These are phyloP conservation scores for Hippophae rhamnoides DNA, from an alignment of 306 rosid genomes.

Conservation along the genomic window DNA sequence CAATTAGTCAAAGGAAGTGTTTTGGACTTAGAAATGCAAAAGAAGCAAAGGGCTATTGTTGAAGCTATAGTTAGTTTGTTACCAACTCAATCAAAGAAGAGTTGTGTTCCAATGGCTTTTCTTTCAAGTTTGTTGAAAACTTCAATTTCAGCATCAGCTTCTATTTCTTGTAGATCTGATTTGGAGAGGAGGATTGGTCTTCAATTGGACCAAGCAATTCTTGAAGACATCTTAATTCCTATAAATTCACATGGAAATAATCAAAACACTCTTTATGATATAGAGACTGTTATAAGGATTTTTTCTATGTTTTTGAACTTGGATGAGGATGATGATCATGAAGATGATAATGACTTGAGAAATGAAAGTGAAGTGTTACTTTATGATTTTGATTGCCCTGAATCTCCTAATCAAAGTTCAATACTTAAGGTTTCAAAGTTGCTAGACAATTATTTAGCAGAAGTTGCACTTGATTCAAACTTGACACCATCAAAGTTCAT, in stretches of 20 bases:
- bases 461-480: conserved; percentile 81
- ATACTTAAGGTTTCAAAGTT: conserved; percentile 87
- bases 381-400: conserved; percentile 82
- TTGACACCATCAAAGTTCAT: conserved; percentile 71
- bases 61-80: conserved; percentile 72
- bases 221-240: conserved; percentile 87
- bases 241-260: conserved; percentile 49
- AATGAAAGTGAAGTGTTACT: conserved; percentile 71
- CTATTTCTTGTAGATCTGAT: conserved; percentile 74
- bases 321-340: conserved; percentile 87
- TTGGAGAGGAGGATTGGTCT: conserved; percentile 84
- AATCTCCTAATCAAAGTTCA: conserved; percentile 91
- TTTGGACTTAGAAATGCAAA: conserved; percentile 56
- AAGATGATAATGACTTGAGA: conserved; percentile 50
- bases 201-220: conserved; percentile 94
- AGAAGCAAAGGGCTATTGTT: conserved; percentile 76
- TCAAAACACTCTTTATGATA: conserved; percentile 59
- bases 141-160: conserved; percentile 69
- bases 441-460: conserved; percentile 76
- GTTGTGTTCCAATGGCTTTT: conserved; percentile 87
- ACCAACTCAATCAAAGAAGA: conserved; percentile 88
- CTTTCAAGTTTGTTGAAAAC: conserved; percentile 88
- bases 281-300: conserved; percentile 71
- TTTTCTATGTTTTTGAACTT: conserved; percentile 77
- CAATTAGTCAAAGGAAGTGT: conserved; percentile 50